Base-by-base conservation (phyloP, 805 yeast species). In the Lipomyces yamanashiensis region DNA sequence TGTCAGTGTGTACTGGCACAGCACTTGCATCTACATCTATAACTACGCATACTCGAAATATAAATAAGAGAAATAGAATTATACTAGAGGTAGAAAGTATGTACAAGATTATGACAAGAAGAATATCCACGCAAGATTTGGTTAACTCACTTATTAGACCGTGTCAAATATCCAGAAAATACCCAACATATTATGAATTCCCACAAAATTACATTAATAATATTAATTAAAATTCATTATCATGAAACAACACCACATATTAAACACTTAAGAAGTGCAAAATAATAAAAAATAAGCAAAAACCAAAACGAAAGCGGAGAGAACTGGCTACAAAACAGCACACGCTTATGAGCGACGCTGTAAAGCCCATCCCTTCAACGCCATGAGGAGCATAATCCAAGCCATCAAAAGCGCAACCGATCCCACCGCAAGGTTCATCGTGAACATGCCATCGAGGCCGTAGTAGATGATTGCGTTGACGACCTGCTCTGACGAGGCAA, bases 401-500 rank as follows among this genome's bases (percentile, higher is more conserved):
- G 89, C 88, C 97, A 95, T 92, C 10, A 92, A 64, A 49, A 93
- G 78, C 1, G 93, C 84, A 41, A 88, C 82, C 52, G 85, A 63
- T 10, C 98, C 98, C 63, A 95, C 88, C 63, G 89, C 84, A 43
- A 93, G 84, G 74, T 93, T 95, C 73, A 93, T 83, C 0, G 95
- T 89, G 77, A 95, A 93, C 98, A 95, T 92, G 57, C 87, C 80
- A 36, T 95, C 90, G 64, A 87, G 80, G 2, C 96, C 96, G 71
- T 92, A 82, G 75, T 86, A 90, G 70, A 90, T 90, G 78, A 92
- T 81, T 21, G 90, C 92, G 70, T 84, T 85, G 39, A 95, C 85
- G 6, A 90, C 85, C 70, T 95, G 96, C 72, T 90, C 93, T 50
- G 96, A 89, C 60, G 95, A 87, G 75, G 91, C 90, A 92, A 92